phyloP scores from a whole-genome alignment of 2,329 filamentous ascomycete genomes.

The Botrytis porri region DNA sequence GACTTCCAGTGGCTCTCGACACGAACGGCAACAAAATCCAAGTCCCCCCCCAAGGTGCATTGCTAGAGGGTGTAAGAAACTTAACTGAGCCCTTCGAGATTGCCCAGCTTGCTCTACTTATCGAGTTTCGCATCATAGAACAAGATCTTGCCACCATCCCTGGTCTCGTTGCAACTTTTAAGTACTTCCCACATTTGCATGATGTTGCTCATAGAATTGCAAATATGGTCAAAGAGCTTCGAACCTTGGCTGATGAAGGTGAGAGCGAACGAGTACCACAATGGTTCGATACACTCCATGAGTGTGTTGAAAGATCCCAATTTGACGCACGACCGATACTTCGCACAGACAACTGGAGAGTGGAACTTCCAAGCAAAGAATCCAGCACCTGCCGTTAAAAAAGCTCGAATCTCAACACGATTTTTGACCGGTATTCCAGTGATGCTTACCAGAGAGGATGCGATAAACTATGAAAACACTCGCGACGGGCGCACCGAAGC shows the following conservation, averaged over 20 bases:
- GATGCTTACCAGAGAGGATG: background rate
- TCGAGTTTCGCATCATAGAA: background rate
- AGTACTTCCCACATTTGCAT: background rate
- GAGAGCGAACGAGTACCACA: background rate
- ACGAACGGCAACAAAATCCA: background rate
- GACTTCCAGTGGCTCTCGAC: background rate
- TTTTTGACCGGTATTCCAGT: no score
- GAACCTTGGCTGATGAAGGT: background rate
- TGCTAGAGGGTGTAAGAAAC: background rate
- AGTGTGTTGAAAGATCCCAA: background rate
- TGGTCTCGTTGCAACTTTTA: background rate
- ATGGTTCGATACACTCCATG: slow-evolving; percentile 6
- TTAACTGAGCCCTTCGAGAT: background rate
- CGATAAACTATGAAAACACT: background rate
- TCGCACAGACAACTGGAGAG: background rate
- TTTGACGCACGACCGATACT: background rate
- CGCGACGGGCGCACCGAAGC: background rate
- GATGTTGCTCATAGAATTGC: background rate
- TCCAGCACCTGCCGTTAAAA: background rate
- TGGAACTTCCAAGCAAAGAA: background rate
- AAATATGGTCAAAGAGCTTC: background rate
- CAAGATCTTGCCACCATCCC: background rate
- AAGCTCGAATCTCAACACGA: background rate
- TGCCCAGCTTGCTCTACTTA: background rate
- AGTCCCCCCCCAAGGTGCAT: background rate